phyloP scores from a whole-genome alignment of 2,329 filamentous ascomycete genomes.

The Pochonia chlamydosporia region DNA sequence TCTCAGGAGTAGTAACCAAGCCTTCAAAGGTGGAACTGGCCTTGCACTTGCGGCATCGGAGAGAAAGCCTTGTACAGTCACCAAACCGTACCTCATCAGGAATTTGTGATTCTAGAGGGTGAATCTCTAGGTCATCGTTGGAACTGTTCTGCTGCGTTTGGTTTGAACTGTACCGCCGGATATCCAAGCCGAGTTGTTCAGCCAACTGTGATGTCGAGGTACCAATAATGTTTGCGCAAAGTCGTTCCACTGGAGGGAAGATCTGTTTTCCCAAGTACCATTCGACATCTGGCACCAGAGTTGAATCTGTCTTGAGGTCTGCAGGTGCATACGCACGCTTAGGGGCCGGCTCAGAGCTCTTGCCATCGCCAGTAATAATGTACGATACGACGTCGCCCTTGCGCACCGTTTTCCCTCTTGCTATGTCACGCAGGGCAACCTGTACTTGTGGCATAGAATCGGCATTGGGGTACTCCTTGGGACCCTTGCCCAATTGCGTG shows the following conservation, averaged over 20 bases:
- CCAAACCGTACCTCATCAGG: slow-evolving; percentile 86
- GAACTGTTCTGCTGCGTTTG: slow-evolving; percentile 42
- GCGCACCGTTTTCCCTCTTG: slow-evolving; percentile 79
- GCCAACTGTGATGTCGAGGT: slow-evolving; percentile 87
- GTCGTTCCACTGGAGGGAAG: slow-evolving; percentile 92
- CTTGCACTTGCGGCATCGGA: slow-evolving; percentile 81
- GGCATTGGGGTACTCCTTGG: slow-evolving; percentile 88
- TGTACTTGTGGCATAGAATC: slow-evolving; percentile 96
- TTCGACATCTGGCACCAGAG: slow-evolving; percentile 82
- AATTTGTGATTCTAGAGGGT: slow-evolving; percentile 89
- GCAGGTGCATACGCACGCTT: slow-evolving; percentile 86
- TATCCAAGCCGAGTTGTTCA: slow-evolving; percentile 88
- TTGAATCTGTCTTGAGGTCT: slow-evolving; percentile 72
- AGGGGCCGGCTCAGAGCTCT: slow-evolving; percentile 63
- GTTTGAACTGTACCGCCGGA: slow-evolving; percentile 66
- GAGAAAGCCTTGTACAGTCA: slow-evolving; percentile 66
- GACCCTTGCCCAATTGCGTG: slow-evolving; percentile 92
- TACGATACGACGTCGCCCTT: slow-evolving; percentile 96
- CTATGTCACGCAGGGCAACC: slow-evolving; percentile 82
- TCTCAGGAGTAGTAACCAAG: slow-evolving; percentile 50
- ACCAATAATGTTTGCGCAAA: slow-evolving; percentile 91
- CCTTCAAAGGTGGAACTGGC: slow-evolving; percentile 70
- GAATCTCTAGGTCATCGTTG: slow-evolving; percentile 64
- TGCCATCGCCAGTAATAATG: slow-evolving; percentile 74
- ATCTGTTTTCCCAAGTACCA: slow-evolving; percentile 99